Conservation (phyloP, 1,284 basidiomycete genomes). For the Cystobasidium pallidum region DNA sequence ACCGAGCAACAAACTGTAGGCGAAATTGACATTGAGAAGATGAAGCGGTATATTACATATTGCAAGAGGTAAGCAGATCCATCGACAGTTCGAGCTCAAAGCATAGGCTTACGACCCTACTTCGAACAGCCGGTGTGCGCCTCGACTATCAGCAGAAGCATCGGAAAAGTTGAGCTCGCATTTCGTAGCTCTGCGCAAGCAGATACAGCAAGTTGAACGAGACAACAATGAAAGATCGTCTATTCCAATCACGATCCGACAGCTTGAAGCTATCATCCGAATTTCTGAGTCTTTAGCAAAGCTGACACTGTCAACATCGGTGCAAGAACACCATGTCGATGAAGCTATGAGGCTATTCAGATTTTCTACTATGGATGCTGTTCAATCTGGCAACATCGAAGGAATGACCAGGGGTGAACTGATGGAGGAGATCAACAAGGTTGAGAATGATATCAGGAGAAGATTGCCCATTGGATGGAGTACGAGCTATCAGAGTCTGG, state of each 20-base stretch:
- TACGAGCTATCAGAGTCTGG: constrained; percentile 89
- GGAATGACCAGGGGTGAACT: constrained; percentile 89
- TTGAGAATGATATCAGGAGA: constrained; percentile 87
- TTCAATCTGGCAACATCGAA: constrained; percentile 87
- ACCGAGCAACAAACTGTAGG: constrained; percentile 73
- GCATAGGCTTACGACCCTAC: not conserved
- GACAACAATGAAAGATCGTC: constrained; percentile 98
- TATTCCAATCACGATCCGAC: constrained; percentile 98
- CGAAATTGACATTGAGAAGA: constrained; percentile 97
- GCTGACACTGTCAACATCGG: constrained; percentile 82
- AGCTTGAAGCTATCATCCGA: constrained; percentile 98
- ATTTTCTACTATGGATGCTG: constrained; percentile 98
- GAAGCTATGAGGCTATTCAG: constrained; percentile 98
- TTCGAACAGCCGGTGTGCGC: constrained; percentile 81
- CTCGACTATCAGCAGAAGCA: constrained; percentile 86
- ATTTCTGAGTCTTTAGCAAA: constrained; percentile 97
- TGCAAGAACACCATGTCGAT: constrained; percentile 92
- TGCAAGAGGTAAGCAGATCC: constrained; percentile 73
- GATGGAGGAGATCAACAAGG: constrained; percentile 89
- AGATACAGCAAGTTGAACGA: constrained; percentile 93
- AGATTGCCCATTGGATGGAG: constrained; percentile 95
- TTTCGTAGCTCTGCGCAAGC: constrained; percentile 90
- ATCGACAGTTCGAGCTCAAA: not conserved
- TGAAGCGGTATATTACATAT: constrained; percentile 96
- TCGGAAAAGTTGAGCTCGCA: constrained; percentile 97